Percentiles rank a stretch among this genome's conserved stretches.
phyloP scores from a whole-genome alignment of 257 asterid genomes.

The Solanum verrucosum region DNA sequence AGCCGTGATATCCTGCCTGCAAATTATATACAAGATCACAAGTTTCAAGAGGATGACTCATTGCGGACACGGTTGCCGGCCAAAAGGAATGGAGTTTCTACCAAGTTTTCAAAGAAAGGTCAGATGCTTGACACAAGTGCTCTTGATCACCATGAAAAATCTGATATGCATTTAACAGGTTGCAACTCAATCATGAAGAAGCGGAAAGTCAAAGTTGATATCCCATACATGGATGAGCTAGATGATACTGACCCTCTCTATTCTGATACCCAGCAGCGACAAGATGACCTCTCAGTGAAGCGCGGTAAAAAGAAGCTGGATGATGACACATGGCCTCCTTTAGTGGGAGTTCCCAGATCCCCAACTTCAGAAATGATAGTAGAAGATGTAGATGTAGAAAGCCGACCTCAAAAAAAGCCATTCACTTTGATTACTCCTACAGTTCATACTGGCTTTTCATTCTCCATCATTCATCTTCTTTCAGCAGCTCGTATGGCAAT shows the following conservation, averaged over 20 bases:
- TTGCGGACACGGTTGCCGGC: conserved; percentile 41
- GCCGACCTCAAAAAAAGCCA: conserved; percentile 65
- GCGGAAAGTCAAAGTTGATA: conserved; percentile 64
- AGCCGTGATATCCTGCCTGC: conserved; percentile 38
- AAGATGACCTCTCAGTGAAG: conserved; percentile 44
- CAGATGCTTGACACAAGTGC: conserved; percentile 37
- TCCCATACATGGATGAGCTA: conserved; percentile 29
- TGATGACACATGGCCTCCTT: conserved; percentile 32
- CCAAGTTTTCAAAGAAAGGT: conserved; percentile 60
- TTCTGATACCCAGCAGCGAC: conserved; percentile 39
- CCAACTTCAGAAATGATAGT: conserved; percentile 32
- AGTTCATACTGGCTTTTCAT: conserved; percentile 80
- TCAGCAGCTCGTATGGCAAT: conserved; percentile 87
- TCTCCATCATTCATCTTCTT: conserved; percentile 93
- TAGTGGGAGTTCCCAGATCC: conserved; percentile 44
- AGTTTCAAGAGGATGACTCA: conserved; percentile 45
- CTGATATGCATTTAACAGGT: conserved; percentile 50
- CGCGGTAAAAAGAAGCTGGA: conserved; percentile 57
- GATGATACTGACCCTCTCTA: conserved; percentile 32
- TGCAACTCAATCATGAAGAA: conserved; percentile 59
- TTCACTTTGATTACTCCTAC: conserved; percentile 77
- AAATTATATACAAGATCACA: conserved; percentile 31
- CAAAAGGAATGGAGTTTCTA: conserved; percentile 40
- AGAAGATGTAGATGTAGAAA: conserved; percentile 50
- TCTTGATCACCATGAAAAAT: conserved; percentile 40